Evolutionary conservation across 2,329 filamentous ascomycete genomes (phyloP).

Genomic region (Xylariomycetidae sp.): DNA sequence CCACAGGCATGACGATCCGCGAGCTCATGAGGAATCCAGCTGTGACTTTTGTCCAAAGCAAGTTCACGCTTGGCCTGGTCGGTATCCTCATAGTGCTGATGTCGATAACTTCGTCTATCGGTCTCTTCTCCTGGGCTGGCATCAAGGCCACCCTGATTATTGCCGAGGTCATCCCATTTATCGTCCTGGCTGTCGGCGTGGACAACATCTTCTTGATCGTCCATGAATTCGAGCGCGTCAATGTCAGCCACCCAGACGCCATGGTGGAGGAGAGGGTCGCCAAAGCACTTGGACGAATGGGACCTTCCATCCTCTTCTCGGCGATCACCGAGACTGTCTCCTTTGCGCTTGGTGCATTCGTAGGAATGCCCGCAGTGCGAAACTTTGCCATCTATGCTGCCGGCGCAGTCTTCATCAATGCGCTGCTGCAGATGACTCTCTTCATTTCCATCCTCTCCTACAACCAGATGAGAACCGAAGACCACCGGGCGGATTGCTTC

Average conservation of each 20-base stretch:
- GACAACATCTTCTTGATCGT: constrained; percentile 99
- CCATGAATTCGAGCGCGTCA: constrained; percentile 94
- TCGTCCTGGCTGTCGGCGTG: constrained; percentile 91
- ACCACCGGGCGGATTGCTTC: constrained; percentile 82
- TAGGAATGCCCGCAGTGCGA: constrained; percentile 94
- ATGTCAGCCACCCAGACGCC: constrained; percentile 83
- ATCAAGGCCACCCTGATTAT: constrained; percentile 97
- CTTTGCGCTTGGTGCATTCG: constrained; percentile 86
- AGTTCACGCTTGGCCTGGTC: constrained; percentile 90
- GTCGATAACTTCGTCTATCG: constrained; percentile 94
- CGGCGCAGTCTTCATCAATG: constrained; percentile 94
- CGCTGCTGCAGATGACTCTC: constrained; percentile 93
- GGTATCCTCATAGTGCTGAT: constrained; percentile 95
- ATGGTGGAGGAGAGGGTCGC: constrained; percentile 81
- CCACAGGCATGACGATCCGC: constrained; percentile 70
- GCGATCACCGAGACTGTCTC: constrained; percentile 92
- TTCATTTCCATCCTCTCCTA: constrained; percentile 87
- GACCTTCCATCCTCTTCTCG: constrained; percentile 90
- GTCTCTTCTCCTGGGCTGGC: constrained; percentile 84
- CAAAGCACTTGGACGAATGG: constrained; percentile 88
- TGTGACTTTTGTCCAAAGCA: constrained; percentile 85
- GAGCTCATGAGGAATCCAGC: constrained; percentile 78
- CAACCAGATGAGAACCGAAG: constrained; percentile 87
- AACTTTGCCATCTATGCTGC: constrained; percentile 97
- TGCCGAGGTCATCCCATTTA: constrained; percentile 95